Base-by-base conservation (phyloP, 2,329 filamentous ascomycete species). In the Arthrobotrys entomopaga region DNA sequence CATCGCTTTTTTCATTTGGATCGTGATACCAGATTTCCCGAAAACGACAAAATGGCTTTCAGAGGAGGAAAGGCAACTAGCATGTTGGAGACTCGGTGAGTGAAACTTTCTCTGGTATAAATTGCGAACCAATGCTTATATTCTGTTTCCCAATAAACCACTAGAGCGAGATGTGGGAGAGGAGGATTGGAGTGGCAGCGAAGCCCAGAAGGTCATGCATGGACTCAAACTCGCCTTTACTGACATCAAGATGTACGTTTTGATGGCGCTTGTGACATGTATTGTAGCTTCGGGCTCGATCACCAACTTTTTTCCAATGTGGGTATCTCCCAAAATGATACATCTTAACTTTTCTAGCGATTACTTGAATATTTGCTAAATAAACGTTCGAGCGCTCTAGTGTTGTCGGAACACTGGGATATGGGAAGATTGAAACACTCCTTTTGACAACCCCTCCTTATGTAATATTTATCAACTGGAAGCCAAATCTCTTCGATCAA, bases 11-110 rank as follows among this genome's bases (percentile, higher is more conserved):
- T 77, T 80, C 0, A 84, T 87, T 1, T 85, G 84, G 79, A 87
- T 87, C 77, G 81, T 91, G 29, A 82, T 92, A 13, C 89, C 89
- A 0, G 87, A 91, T 79, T 90, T 90, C 76, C 90, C 90, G 1
- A 83, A 85, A 46, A 87, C 86, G 7, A 87, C 86, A 4, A 82
- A 82, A 8, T 88, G 87, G 79, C 86, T 90, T 75, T 85, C 85
- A 0, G 84, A 86, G 29, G 84, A 89, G 75, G 86, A 89, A 79
- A 82, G 84, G 67, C 79, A 84, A 11, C 80, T 90, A 2, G 88
- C 88, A 1, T 81, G 84, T 13, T 89, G 87, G 87, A 81, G 88
- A 15, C 81, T 90, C 5, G 69, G 69, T 73, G 6, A 7, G 61
- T 48, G 15, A 34, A n/a, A 22, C 43, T 19, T 8, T 24, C 3